Evolutionary conservation across 306 rosid genomes (phyloP).

Genomic region (peach (Prunus persica)): Prunus_persica_NCBIv2 NC_034016.1:21254501-21255000

Average conservation of each 20-base stretch:
- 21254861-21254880: background rate
- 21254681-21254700: slow-evolving; percentile 35
- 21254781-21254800: background rate
- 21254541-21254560: slow-evolving; percentile 15
- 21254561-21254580: slow-evolving; percentile 38
- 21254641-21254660: slow-evolving; percentile 23
- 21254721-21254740: slow-evolving; percentile 55
- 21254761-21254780: slow-evolving; percentile 6
- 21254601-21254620: slow-evolving; percentile 13
- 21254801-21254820: background rate
- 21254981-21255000: background rate
- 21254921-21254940: too few species aligned
- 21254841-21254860: background rate
- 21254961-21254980: background rate
- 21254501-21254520: slow-evolving; percentile 1
- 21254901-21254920: background rate
- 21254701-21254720: slow-evolving; percentile 50
- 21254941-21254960: background rate
- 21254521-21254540: slow-evolving; percentile 21
- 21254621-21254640: slow-evolving; percentile 15
- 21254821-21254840: background rate
- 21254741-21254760: slow-evolving; percentile 22
- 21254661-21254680: slow-evolving; percentile 46
- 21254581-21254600: slow-evolving; percentile 23
- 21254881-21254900: background rate